Conservation (phyloP, 106 monocot genomes). For the Hemerocallis citrina region DNA sequence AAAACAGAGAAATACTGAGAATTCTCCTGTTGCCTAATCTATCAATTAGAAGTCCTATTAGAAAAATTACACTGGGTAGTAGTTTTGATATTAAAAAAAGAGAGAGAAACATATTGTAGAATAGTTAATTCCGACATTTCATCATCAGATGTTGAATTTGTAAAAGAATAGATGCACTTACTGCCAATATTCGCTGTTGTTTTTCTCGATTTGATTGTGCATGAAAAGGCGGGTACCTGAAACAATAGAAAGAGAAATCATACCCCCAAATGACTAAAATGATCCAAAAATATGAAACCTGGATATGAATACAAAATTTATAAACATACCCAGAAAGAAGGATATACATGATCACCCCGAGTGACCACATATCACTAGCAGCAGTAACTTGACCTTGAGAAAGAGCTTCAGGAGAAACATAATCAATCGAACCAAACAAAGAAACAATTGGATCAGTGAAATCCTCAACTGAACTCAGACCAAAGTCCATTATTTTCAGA, state of each 20-base stretch:
- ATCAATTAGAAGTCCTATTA: no score
- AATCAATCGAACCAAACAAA: conserved; percentile 71
- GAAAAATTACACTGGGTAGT: no score
- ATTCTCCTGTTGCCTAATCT: no score
- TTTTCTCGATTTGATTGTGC: conserved; percentile 49
- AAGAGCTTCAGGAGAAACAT: conserved; percentile 66
- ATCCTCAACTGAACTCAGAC: conserved; percentile 68
- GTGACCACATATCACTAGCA: conserved; percentile 74
- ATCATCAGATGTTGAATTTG: no score
- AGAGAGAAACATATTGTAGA: no score
- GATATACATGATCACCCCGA: conserved; percentile 66
- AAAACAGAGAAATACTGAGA: no score
- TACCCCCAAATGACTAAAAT: neutral
- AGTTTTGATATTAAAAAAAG: no score
- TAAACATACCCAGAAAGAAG: conserved; percentile 54
- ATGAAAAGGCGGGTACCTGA: conserved; percentile 58
- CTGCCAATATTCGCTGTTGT: conserved; percentile 50
- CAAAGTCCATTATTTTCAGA: conserved; percentile 73
- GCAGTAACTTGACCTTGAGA: conserved; percentile 27
- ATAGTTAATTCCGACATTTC: no score
- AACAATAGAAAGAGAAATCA: conserved; percentile 6
- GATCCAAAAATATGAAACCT: neutral
- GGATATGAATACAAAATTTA: neutral
- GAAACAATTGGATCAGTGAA: conserved; percentile 56
- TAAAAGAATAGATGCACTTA: conserved; percentile 20